Evolutionary conservation across 1,139 yeast species (phyloP), one percentile per base, ranked within the genome.

Genomic region (Saccharomyces hybrid): DNA sequence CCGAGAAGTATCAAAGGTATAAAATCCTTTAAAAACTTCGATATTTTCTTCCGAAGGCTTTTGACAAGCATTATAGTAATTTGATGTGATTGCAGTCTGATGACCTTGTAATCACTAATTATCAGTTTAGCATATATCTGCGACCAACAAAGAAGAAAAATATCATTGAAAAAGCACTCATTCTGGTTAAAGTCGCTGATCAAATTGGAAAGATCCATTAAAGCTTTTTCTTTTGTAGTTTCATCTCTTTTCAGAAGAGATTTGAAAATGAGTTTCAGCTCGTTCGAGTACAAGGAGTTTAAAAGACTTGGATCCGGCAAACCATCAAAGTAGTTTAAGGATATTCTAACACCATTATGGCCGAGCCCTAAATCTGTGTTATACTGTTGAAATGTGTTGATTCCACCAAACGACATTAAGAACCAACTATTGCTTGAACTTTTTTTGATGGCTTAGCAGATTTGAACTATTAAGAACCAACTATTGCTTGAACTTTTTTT

Each of bases 61-160:
- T 64, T 60, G 38, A 86, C 80, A 49, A 81, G 73, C 31, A 69
- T 68, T 0, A 84, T 80, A 57, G 90, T 91, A 4, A 84, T 75
- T 57, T 78, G 82, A 65, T 89, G 95, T 3, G 88, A 70, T 34
- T 77, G 66, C 4, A 72, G 58, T 55, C 97, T 76, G 1, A 88
- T 88, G 16, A 73, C 71, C 61, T 86, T 80, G 2, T 91, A 81
- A 55, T 81, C 81, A 59, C 87, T 95, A 11, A 85, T 76, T 4
- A 93, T 78, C 47, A 90, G 71, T 64, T 89, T 88, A 0, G 97
- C 86, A 64, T 88, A 91, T 48, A 88, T 62, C 67, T 88, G 96
- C 34, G 87, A 76, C 96, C 96, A 90, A 3, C 89, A 78, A 6
- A 80, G 73, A 6, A 83, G 65, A 2, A 79, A 77, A 56, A 80